phyloP scores from a whole-genome alignment of 2,329 filamentous ascomycete genomes.

The Aaosphaeria arxii region DNA sequence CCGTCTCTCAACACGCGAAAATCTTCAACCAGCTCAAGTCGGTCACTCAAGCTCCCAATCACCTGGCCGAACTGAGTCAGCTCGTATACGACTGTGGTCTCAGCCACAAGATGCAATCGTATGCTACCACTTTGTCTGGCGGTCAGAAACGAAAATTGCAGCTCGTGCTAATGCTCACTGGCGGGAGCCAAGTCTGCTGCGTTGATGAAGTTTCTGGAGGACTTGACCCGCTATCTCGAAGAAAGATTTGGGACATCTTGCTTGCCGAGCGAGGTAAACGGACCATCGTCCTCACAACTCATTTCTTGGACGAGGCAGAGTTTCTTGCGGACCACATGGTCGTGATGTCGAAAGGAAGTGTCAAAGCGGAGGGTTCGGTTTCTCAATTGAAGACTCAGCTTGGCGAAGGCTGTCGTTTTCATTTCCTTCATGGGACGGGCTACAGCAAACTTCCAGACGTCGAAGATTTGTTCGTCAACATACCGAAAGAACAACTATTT shows the following conservation, averaged over 20 bases:
- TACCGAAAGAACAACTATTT: conserved; percentile 26
- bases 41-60: conserved; percentile 50
- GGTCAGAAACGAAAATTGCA: conserved; percentile 89
- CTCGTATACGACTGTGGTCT: conserved; percentile 70
- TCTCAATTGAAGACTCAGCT: conserved; percentile 76
- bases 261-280: conserved; percentile 75
- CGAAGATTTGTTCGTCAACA: conserved; percentile 10
- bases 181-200: conserved; percentile 79
- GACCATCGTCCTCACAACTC: conserved; percentile 81
- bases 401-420: conserved; percentile 75
- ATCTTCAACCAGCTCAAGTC: conserved; percentile 77
- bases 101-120: conserved; percentile 65
- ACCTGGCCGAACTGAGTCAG: conserved; percentile 53
- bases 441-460: conserved; percentile 7
- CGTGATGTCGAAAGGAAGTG: conserved; percentile 75
- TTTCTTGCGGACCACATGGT: conserved; percentile 81
- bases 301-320: conserved; percentile 88
- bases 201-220: conserved; percentile 86
- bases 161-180: conserved; percentile 87
- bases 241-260: conserved; percentile 90
- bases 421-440: conserved; percentile 32
- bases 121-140: conserved; percentile 73
- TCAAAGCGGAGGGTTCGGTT: conserved; percentile 76
- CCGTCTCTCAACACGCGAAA: conserved; percentile 75
- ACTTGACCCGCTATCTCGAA: conserved; percentile 75